Conservation (phyloP, 345 rosid species). For the Euphorbia lathyris region DNA sequence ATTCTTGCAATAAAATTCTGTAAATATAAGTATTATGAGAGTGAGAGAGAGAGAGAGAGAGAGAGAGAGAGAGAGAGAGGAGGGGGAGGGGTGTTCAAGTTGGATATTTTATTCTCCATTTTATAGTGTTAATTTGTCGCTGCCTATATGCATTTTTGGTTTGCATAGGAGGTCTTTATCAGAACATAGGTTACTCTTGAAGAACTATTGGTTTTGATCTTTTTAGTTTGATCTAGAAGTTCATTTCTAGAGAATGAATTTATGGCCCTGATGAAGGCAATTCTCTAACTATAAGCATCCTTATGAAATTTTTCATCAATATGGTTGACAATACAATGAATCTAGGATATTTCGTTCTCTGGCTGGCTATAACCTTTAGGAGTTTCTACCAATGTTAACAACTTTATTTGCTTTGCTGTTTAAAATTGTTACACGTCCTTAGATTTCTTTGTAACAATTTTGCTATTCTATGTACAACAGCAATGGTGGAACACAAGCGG, state of each 20-base stretch:
- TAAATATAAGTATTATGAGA: not conserved
- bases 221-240: not conserved
- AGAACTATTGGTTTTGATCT: not conserved
- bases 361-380: constrained; percentile 3
- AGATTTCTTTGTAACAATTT: constrained; percentile 6
- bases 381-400: not conserved
- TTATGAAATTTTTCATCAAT: not conserved
- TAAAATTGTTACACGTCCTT: not conserved
- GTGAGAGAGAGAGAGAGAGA: too few species aligned
- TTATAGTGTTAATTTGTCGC: not conserved
- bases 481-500: constrained; percentile 49
- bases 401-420: not conserved
- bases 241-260: not conserved
- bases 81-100: not conserved
- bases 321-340: not conserved
- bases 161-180: not conserved
- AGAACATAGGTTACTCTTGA: not conserved
- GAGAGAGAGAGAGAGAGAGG: too few species aligned
- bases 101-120: not conserved
- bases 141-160: not conserved
- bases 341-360: not conserved
- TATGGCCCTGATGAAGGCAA: not conserved
- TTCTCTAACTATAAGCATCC: not conserved
- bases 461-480: constrained; percentile 23
- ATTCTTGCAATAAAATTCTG: not conserved